phyloP scores from a whole-genome alignment of 2,329 filamentous ascomycete species.

The Colletotrichum karsti region DNA sequence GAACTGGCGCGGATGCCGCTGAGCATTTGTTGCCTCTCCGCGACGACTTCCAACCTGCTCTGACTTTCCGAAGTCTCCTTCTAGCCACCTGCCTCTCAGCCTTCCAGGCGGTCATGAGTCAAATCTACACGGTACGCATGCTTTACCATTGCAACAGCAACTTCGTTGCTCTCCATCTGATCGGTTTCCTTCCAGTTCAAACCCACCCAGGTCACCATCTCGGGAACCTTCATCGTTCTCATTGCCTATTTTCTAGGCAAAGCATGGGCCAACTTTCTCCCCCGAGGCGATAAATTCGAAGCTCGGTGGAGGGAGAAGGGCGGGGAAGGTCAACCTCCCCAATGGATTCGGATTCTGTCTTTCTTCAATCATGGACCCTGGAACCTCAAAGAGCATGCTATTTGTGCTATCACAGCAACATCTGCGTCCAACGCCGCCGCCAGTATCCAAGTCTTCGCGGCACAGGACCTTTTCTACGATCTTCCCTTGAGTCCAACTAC shows the following conservation, averaged over 20 bases:
- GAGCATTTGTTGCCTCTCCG: slow-evolving; percentile 57
- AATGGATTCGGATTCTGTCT: slow-evolving; percentile 46
- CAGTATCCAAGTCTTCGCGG: slow-evolving; percentile 52
- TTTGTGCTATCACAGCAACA: slow-evolving; percentile 62
- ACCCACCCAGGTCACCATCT: slow-evolving; percentile 56
- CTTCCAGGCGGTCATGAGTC: slow-evolving; percentile 64
- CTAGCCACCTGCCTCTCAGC: slow-evolving; percentile 57
- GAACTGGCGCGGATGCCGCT: slow-evolving; percentile 61
- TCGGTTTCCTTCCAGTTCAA: slow-evolving; percentile 51
- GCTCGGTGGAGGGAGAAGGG: slow-evolving; percentile 53
- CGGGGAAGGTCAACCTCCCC: slow-evolving; percentile 49
- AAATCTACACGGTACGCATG: slow-evolving; percentile 60
- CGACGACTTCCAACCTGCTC: slow-evolving; percentile 58
- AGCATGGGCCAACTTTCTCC: slow-evolving; percentile 54
- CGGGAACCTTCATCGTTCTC: slow-evolving; percentile 64
- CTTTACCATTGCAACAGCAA: too few relatives aligned
- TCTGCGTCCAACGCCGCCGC: slow-evolving; percentile 58
- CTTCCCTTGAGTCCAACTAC: slow-evolving; percentile 53
- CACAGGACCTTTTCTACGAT: slow-evolving; percentile 61
- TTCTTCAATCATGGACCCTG: slow-evolving; percentile 62
- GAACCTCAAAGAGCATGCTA: slow-evolving; percentile 64
- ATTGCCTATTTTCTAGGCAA: slow-evolving; percentile 64
- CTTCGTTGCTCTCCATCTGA: too few relatives aligned
- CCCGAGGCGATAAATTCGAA: slow-evolving; percentile 60
- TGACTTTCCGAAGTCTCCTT: slow-evolving; percentile 63